These are phyloP conservation scores for Calonectria crousiana DNA, from an alignment of 2,329 filamentous ascomycete genomes.

Conservation along the genomic window DNA sequence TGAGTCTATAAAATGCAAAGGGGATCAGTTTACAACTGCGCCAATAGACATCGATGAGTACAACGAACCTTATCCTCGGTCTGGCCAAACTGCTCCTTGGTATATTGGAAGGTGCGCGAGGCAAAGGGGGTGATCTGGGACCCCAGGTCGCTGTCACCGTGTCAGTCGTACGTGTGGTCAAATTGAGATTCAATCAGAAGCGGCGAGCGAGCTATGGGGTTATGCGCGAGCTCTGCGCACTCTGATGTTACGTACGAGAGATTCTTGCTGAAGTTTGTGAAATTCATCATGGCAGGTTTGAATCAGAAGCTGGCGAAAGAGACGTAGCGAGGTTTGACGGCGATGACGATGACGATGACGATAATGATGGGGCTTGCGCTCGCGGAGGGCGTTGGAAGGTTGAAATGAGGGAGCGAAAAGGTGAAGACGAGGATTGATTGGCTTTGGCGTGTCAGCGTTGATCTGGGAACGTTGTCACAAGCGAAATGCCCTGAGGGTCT, in stretches of 20 bases:
- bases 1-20: conserved; percentile 75
- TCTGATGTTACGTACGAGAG: conserved; percentile 59
- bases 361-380: conserved; percentile 21
- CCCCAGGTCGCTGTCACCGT: conserved; percentile 68
- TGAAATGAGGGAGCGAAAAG: conserved; percentile 26
- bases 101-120: conserved; percentile 94
- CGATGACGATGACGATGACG: conserved; percentile 16
- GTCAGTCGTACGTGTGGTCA: conserved; percentile 34
- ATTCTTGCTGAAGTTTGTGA: conserved; percentile 69
- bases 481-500: conserved; percentile 40
- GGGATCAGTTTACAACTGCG: conserved; percentile 31
- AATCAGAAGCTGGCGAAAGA: conserved; percentile 15
- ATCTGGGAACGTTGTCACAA: conserved; percentile 48
- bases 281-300: conserved; percentile 61
- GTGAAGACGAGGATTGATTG: conserved; percentile 32
- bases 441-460: conserved; percentile 39
- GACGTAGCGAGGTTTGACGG: background rate
- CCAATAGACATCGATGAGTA: background rate
- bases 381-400: conserved; percentile 21
- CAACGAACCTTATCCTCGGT: conserved; percentile 86
- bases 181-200: conserved; percentile 21
- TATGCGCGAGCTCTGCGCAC: conserved; percentile 32
- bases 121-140: conserved; percentile 92
- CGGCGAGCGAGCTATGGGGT: conserved; percentile 24
- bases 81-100: conserved; percentile 97